Conservation (phyloP, 1,139 yeast species). For the Trichomonascaceae sp. region DNA sequence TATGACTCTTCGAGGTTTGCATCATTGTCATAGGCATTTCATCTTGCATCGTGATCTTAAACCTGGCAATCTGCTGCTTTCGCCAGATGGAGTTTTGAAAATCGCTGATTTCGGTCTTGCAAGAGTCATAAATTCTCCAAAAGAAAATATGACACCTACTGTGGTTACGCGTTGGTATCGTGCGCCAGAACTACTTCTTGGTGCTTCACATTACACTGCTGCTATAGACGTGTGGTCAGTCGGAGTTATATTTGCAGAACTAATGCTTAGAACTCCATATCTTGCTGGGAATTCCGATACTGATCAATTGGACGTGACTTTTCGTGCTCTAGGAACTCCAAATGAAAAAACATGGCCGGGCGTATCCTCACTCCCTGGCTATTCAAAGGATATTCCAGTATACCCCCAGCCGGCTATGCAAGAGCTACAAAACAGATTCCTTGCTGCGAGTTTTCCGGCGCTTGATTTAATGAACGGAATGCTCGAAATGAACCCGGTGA, state of each 20-base stretch:
- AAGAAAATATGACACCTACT: constrained; percentile 71
- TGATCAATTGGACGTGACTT: constrained; percentile 86
- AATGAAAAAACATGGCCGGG: constrained; percentile 91
- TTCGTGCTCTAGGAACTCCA: constrained; percentile 93
- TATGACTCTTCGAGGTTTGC: constrained; percentile 90
- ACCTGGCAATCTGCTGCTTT: constrained; percentile 63
- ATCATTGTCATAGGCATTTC: constrained; percentile 89
- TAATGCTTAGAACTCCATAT: constrained; percentile 92
- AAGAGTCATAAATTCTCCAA: constrained; percentile 73
- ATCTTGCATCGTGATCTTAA: constrained; percentile 67
- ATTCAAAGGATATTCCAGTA: constrained; percentile 33
- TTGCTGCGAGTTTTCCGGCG: constrained; percentile 88
- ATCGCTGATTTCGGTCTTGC: constrained; percentile 98
- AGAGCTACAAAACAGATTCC: constrained; percentile 75
- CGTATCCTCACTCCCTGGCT: constrained; percentile 70
- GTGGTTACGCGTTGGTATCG: constrained; percentile 98
- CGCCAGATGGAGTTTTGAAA: constrained; percentile 82
- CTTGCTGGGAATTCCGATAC: constrained; percentile 86
- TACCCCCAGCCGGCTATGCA: constrained; percentile 82
- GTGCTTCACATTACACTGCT: constrained; percentile 80
- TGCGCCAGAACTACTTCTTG: constrained; percentile 87
- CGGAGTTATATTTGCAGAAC: constrained; percentile 92
- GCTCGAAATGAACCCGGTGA: constrained; percentile 73
- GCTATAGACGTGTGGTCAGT: constrained; percentile 94
- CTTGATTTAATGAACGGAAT: constrained; percentile 67